Evolutionary conservation across 495 filamentous ascomycete genomes (phyloP), one percentile per base, ranked within the genome.

Genomic region (Jackrogersella minutella): DNA sequence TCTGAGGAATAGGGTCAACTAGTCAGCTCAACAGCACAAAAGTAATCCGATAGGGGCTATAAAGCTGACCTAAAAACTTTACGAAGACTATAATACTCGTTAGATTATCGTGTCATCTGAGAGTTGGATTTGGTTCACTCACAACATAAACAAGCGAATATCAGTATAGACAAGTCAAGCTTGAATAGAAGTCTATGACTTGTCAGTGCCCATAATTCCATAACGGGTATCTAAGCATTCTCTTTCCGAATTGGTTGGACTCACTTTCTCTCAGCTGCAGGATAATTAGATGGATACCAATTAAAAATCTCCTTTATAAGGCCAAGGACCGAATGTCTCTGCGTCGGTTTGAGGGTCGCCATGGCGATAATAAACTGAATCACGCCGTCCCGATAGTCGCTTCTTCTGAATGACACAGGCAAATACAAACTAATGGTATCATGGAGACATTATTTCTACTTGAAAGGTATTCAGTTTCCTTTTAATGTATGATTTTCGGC

Each of bases 241-340:
- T 10, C 5, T 52, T 0, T 5, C 1, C 10, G 22, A 13, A 11
- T 1, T 59, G 77, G 76, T 1, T 77, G 24, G 53, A 30, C 72
- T 73, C 13, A 79, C 78, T 74, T 81, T 54, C 79, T 70, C 47
- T 82, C 80, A 28, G 79, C 76, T 0, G 66, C 49, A 2, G 79
- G 77, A 71, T 81, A 81, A 0, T 57, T 17, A 14, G 78, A 77
- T 0, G 80, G 79, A 66, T 82, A 82, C 80, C 79, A 82, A 57
- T 80, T 82, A 63, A 82, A 81, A 0, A 82, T 66, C 62, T 82
- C 80, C 26, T 82, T 82, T 34, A 81, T 47, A 6, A 80, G 56
- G 8, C 76, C 74, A 0, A 62, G 57, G 14, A 74, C 58, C 6
- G 71, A 59, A 26, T 68, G 53, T 8, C 62, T 26, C 16, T 61